Evolutionary conservation across 768 basidiomycete genomes (phyloP), one percentile per base, ranked within the genome.

Genomic region (Candolleomyces aberdarensis): DNA sequence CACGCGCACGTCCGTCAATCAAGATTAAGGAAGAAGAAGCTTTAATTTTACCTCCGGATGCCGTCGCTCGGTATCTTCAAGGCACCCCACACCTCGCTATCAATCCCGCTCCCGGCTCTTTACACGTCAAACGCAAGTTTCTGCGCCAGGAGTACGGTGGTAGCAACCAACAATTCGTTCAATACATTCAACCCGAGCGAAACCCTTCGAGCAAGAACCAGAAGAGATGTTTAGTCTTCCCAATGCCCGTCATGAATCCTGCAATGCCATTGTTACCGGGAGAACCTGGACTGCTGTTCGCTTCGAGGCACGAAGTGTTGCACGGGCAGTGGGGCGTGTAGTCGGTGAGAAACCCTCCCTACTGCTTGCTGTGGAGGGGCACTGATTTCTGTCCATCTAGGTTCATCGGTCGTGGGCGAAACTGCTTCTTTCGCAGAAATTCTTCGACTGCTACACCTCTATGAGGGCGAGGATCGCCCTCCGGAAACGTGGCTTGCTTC

Each of bases 261-360:
- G 55, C 63, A 1, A 66, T 73, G 63, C 72, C 72, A 0, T 47
- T 55, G 0, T 13, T 15, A 5, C 72, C 74, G 2, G 72, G 74
- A 7, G 62, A 58, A 3, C 60, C 68, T 0, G 74, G 74, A 1
- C 52, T 75, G 14, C 61, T 73, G 4, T 75, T 70, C 53, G 68
- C 70, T 5, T 70, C 70, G 19, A 67, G 71, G 3, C 60, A 65
- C 32, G 72, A 75, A 29, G 65, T 73, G 22, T 47, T 65, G n/a
- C 49, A 64, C 2, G 57, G 66, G 17, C 66, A 68, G 4, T 71
- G 72, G 70, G 64, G 66, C 3, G 40, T 70, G 31, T 73, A 11
- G 4, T 19, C 19, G 15, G 59, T 55, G 48, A 20, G 52, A 39
- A 0, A 8, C 0, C 15, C 15, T 54, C 41, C 5, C 9, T 32